Evolutionary conservation across 768 basidiomycete genomes (phyloP), one percentile per base, ranked within the genome.

Genomic region (Boletus sp.): DNA sequence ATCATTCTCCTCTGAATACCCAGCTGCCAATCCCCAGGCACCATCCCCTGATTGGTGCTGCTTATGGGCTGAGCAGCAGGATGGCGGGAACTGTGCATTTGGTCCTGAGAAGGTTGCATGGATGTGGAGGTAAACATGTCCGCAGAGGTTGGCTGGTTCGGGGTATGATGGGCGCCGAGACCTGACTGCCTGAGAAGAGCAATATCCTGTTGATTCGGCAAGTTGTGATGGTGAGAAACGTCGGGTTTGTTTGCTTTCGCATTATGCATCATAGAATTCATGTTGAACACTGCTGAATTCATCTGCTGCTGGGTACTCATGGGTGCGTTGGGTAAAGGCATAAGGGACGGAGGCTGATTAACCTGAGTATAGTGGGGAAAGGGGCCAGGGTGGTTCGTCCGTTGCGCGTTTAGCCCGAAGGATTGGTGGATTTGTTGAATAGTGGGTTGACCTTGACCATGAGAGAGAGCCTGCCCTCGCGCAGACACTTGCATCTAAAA

Each of bases 81-180:
- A 69, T 77, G 75, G 20, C 80, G 84, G 30, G 80, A 80, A 9
- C 78, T 74, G 14, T 78, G 81, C 64, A 83, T 73, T 29, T 73
- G 76, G 28, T 81, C 79, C 59, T 72, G 62, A 30, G 68, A 68
- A 29, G 69, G 52, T 14, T 63, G 68, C 69, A 81, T 75, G 20
- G 72, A 73, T 20, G 79, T 72, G 8, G 81, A 68, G n/a, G 77
- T 62, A 66, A 84, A 83, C 61, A 81, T 76, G 54, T 83, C 83
- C 18, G 70, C 58, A 7, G 74, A 61, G 18, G 74, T 59, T 0
- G 71, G 51, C 57, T 77, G 80, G 54, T 73, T 77, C 57, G 77
- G 69, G 36, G 70, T 64, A 35, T 70, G 67, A 37, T 74, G 77
- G 53, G 59, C 66, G 56, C 67, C 64, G 24, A 75, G 55, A 7